Base-by-base conservation (phyloP, 2,329 filamentous ascomycete species). In the Coniochaeta sp. region DNA sequence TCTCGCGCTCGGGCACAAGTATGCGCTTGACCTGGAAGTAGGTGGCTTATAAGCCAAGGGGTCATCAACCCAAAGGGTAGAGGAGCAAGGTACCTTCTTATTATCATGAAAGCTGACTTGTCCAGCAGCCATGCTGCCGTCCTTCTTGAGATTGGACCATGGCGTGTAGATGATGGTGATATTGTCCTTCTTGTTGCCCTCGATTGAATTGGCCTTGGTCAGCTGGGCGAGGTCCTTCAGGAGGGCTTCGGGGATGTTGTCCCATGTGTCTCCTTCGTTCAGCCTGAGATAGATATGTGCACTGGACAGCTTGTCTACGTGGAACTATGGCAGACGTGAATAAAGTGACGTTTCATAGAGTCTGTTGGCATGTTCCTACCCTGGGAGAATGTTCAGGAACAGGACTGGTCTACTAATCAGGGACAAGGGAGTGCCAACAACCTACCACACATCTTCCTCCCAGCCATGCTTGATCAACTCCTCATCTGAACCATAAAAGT, bases 111-210 rank as follows among this genome's bases (percentile, higher is more conserved):
- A 99, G 64, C 90, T 89, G 59, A 99, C 95, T 72, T 99, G 95
- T 24, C 95, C 95, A 3, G 89, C 88, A 19, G 91, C 93, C 95
- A 99, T 99, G 73, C 89, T 91, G 33, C 93, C 93, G 70, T 96
- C 91, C 72, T 99, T 99, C 72, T 91, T 89, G 36, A 99, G 83
- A 73, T 99, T 99, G 52, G 90, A 89, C 73, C 95, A 98, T 7
- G 95, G 95, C 5, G 95, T 99, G 78, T 99, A 99, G 70, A 99
- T 96, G 70, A 99, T 75, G 17, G 92, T 96, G 69, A 99, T 81
- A 75, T 98, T 98, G 74, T 98, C 93, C 75, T 97, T 98, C 77
- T 99, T 99, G 80, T 99, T 99, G 64, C 90, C 95, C 79, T 99
- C 95, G 68, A 99, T 99, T 61, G 92, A 97, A 77, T 99, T 99